Conservation (phyloP, 352 stramenopile genomes). For the Phytophthora litchii region DNA sequence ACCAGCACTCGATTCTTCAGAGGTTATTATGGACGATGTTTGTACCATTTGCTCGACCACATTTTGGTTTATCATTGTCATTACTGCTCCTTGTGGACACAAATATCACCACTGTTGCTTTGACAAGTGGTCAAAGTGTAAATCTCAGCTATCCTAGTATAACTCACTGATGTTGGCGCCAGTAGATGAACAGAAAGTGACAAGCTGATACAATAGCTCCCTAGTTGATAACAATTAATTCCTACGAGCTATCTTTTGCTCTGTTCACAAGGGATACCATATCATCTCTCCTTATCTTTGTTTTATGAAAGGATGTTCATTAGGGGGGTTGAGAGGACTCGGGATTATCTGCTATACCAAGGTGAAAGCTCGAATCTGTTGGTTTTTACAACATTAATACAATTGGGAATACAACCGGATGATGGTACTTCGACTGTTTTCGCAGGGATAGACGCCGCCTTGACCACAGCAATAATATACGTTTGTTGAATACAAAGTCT, state of each 20-base stretch:
- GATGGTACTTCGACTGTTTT: constrained; percentile 19
- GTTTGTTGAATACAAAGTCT: constrained; percentile 28
- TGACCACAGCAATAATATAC: too few species aligned
- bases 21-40: neutral
- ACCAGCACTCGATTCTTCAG: neutral
- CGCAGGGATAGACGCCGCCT: constrained; percentile 23
- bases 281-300: too few species aligned
- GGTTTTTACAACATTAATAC: too few species aligned
- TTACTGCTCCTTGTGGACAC: constrained; percentile 9
- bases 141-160: neutral
- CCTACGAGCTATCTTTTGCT: too few species aligned
- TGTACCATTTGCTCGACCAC: constrained; percentile 13
- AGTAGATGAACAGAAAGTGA: too few species aligned
- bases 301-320: too few species aligned
- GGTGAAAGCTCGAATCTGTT: constrained; percentile 31
- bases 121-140: constrained; percentile 15
- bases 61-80: neutral
- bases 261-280: too few species aligned
- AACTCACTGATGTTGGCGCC: too few species aligned
- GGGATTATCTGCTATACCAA: constrained; percentile 13
- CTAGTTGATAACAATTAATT: too few species aligned
- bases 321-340: too few species aligned
- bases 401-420: constrained; percentile 16
- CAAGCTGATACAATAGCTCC: too few species aligned
- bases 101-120: constrained; percentile 11